Conservation (phyloP, 164 flowering plant species). For the Brasenia schreberi region DNA sequence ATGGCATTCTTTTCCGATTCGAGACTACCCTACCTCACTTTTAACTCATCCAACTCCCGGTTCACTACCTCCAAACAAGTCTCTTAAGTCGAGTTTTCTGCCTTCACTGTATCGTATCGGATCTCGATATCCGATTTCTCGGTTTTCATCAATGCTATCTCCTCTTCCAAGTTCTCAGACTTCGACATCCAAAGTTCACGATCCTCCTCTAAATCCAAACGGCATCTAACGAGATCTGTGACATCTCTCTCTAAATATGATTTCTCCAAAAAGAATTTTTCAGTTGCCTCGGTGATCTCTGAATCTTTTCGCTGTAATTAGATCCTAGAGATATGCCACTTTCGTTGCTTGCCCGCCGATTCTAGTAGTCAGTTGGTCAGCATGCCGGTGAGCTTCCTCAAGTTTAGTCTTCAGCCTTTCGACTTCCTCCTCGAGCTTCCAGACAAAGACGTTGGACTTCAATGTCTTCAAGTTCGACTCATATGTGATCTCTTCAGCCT, state of each 20-base stretch:
- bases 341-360: conserved; percentile 13
- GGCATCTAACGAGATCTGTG: conserved; percentile 23
- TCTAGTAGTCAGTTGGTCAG: conserved; percentile 12
- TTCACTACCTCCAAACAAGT: background rate
- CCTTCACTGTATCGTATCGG: conserved; percentile 9
- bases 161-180: conserved; percentile 26
- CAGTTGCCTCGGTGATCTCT: conserved; percentile 33
- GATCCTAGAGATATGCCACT: conserved; percentile 28
- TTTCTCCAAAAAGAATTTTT: conserved; percentile 37
- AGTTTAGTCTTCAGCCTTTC: conserved; percentile 12
- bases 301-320: conserved; percentile 35
- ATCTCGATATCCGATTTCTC: conserved; percentile 18
- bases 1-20: background rate
- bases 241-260: conserved; percentile 29
- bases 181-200: conserved; percentile 30
- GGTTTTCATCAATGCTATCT: conserved; percentile 15
- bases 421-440: conserved; percentile 6
- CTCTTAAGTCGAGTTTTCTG: background rate
- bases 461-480: background rate
- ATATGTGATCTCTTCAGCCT: background rate
- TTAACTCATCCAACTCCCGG: background rate
- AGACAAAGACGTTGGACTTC: background rate
- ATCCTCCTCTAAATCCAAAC: conserved; percentile 20
- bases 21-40: background rate
- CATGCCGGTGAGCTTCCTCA: conserved; percentile 11